Evolutionary conservation across 192 early-diverging fungal species (phyloP), one percentile per base, ranked within the genome.

Genomic region (Coemansia sp.): DNA sequence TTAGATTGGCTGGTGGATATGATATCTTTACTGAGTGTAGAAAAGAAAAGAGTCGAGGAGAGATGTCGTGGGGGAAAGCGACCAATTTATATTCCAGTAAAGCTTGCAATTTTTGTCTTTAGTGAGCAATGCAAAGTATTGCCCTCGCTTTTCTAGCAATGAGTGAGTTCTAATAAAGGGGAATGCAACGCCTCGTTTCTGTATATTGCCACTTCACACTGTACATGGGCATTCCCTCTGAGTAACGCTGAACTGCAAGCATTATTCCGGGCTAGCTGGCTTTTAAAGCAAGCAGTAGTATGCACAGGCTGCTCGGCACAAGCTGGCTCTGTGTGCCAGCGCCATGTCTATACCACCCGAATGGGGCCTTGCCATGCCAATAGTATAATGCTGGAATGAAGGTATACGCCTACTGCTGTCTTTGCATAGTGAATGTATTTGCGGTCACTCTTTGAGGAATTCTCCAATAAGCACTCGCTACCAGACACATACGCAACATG

Each of bases 151-250:
- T 22, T 2, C 19, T 36, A 37, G 17, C 34, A 38, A 38, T 48
- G 44, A 7, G 17, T 22, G n/a, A n/a, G 43, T 58, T 59, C 42
- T 19, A 46, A 44, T 44, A 59, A 59, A 59, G 21, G 11, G 32
- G 41, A 41, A 27, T 27, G 41, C 15, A 44, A 11, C 58, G 58
- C 42, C 40, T 59, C 40, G 26, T 44, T 59, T 53, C 32, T 17
- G 52, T 53, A 53, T 53, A 53, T 53, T 53, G 32, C 48, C 48
- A 32, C 48, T 52, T 4, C 26, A 19, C 27, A 35, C 52, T 53
- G 52, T 27, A 12, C 32, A 53, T 29, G 21, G 17, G 17, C 22
- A 50, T 50, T 2, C 15, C 5, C 22, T 44, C 38, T 32, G 8
- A 53, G 52, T 19, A 29, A 19, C 52, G 33, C 5, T 34, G 17